Evolutionary conservation across 1,139 yeast genomes (phyloP).

Genomic region (Blastobotrys elegans): DNA sequence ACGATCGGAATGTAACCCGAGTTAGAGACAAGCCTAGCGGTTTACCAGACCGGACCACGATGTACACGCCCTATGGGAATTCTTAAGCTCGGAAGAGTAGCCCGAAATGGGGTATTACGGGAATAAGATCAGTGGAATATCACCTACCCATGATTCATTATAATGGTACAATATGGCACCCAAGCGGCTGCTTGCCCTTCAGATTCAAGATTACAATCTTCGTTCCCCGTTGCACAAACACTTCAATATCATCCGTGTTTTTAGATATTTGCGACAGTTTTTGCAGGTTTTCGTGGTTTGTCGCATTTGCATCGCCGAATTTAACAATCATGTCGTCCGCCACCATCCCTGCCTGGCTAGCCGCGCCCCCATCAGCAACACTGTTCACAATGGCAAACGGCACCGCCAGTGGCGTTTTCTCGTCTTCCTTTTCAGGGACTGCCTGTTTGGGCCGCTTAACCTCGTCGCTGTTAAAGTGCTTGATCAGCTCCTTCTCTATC

Average conservation of each 20-base stretch:
- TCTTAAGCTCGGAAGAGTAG: no score
- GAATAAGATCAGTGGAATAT: no score
- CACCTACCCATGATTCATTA: no score
- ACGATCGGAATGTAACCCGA: no score
- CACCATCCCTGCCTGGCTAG: constrained; percentile 31
- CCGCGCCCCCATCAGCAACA: constrained; percentile 33
- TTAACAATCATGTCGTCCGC: constrained; percentile 46
- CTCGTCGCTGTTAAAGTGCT: constrained; percentile 36
- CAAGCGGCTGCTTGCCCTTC: constrained; percentile 38
- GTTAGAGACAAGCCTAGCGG: no score
- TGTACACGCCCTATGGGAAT: no score
- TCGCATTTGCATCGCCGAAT: constrained; percentile 52
- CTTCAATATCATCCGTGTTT: constrained; percentile 28
- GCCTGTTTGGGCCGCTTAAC: neutral
- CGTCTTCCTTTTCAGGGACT: neutral
- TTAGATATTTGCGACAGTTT: constrained; percentile 36
- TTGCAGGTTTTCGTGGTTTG: constrained; percentile 46
- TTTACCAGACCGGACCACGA: no score
- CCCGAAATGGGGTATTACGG: no score
- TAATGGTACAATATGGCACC: constrained; percentile 58
- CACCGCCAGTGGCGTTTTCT: neutral
- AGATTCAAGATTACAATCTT: neutral
- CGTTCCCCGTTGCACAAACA: constrained; percentile 38
- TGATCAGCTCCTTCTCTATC: constrained; percentile 44
- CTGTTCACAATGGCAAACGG: constrained; percentile 59